Conservation (phyloP, 2,329 filamentous ascomycete species). For the Leptodontidium sp. region DNA sequence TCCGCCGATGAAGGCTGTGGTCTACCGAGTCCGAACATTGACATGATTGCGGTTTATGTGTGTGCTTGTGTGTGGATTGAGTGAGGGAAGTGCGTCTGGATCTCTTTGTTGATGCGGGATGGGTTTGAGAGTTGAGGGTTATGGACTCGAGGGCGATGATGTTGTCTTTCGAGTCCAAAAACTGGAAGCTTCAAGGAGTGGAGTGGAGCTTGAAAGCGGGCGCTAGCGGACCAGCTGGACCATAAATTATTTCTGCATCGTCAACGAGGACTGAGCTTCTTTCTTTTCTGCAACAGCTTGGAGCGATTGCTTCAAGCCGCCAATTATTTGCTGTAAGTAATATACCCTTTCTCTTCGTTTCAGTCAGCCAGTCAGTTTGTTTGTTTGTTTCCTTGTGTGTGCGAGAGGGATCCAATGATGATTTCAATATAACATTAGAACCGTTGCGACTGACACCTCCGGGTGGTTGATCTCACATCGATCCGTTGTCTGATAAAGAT, state of each 20-base stretch:
- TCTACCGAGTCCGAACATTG: conserved; percentile 75
- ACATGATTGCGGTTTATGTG: conserved; percentile 60
- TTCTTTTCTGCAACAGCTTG: conserved; percentile 26
- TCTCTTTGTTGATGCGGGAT: not conserved
- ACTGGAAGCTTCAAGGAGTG: conserved; percentile 34
- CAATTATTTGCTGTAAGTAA: conserved; percentile 33
- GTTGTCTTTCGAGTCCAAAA: conserved; percentile 29
- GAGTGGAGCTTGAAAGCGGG: conserved; percentile 23
- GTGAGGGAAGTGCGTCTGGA: not conserved
- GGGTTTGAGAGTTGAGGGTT: not conserved
- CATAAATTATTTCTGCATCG: conserved; percentile 32
- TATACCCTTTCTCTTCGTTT: not conserved
- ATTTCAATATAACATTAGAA: conserved; percentile 61
- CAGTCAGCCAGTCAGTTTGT: not conserved
- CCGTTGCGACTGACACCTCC: conserved; percentile 65
- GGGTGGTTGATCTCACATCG: conserved; percentile 61
- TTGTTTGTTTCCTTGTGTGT: not conserved
- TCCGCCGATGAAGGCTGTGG: conserved; percentile 93
- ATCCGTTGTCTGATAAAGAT: conserved; percentile 56
- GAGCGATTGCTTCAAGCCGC: conserved; percentile 26
- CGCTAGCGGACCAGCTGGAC: conserved; percentile 31
- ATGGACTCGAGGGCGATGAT: conserved; percentile 23
- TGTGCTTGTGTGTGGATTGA: not conserved
- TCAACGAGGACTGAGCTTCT: not conserved
- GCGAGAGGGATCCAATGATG: conserved; percentile 52